A percentile compares a stretch with the other conserved stretches of the same genome.
phyloP scores from a whole-genome alignment of 441 rosid species.

The Aquilaria agallochum region DNA sequence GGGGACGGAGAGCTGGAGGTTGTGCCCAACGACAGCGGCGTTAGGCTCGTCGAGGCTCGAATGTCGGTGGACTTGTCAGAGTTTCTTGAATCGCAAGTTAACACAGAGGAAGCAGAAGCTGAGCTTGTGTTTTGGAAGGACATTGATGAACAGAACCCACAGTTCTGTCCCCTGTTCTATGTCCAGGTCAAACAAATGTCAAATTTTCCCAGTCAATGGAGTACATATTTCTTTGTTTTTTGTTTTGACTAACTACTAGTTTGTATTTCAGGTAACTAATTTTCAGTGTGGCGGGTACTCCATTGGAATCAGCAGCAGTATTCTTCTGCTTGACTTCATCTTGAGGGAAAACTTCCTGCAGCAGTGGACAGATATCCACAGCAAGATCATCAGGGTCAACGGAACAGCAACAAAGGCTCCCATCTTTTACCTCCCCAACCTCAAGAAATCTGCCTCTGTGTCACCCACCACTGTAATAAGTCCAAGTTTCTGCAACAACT shows the following conservation, averaged over 20 bases:
- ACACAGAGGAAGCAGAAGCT: constrained; percentile 38
- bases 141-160: constrained; percentile 53
- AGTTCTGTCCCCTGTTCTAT: constrained; percentile 64
- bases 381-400: constrained; percentile 22
- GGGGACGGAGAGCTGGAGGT: constrained; percentile 47
- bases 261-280: constrained; percentile 53
- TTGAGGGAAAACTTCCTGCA: constrained; percentile 37
- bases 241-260: not conserved
- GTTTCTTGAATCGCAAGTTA: constrained; percentile 37
- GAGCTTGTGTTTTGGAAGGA: constrained; percentile 72
- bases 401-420: constrained; percentile 23
- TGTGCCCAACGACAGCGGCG: constrained; percentile 69
- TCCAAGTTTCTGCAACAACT: constrained; percentile 31
- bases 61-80: constrained; percentile 34
- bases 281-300: constrained; percentile 84
- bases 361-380: constrained; percentile 60
- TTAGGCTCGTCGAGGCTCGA: constrained; percentile 56
- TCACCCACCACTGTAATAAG: constrained; percentile 1
- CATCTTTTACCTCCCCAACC: constrained; percentile 47
- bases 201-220: too few relatives aligned
- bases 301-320: constrained; percentile 72
- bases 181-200: constrained; percentile 39
- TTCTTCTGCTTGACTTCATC: constrained; percentile 55
- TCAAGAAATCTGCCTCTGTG: constrained; percentile 14
- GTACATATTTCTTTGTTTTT: not conserved